A percentile compares a stretch with the other conserved stretches of the same genome.
phyloP scores from a whole-genome alignment of 2,329 filamentous ascomycete genomes.

The Rachicladosporium sp. region DNA sequence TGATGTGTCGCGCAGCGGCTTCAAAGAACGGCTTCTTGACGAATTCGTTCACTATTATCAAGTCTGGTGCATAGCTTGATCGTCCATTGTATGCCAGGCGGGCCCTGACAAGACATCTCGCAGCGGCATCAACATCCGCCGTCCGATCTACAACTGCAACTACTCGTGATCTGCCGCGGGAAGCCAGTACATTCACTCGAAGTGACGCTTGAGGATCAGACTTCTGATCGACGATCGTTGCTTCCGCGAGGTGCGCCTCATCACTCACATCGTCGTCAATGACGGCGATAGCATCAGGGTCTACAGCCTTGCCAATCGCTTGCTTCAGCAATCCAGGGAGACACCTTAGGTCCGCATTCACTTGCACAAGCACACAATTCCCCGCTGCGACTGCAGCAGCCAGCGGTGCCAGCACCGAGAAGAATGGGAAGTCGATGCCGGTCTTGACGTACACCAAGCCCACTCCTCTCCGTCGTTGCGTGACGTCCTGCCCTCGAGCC shows the following conservation, averaged over 20 bases:
- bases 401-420: constrained; percentile 32
- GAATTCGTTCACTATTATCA: constrained; percentile 54
- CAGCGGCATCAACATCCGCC: constrained; percentile 42
- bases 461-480: constrained; percentile 21
- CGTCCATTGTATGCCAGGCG: constrained; percentile 43
- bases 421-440: constrained; percentile 36
- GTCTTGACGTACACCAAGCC: constrained; percentile 40
- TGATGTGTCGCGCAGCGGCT: constrained; percentile 23
- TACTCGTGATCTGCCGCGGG: constrained; percentile 23
- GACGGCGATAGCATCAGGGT: constrained; percentile 38
- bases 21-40: constrained; percentile 43
- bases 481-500: constrained; percentile 28
- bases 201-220: constrained; percentile 7
- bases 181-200: constrained; percentile 22
- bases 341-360: constrained; percentile 25
- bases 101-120: constrained; percentile 40
- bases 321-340: constrained; percentile 26
- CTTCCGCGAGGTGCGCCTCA: constrained; percentile 14
- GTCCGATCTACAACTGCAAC: constrained; percentile 51
- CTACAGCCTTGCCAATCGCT: constrained; percentile 30
- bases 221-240: constrained; percentile 25
- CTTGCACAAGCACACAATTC: constrained; percentile 40
- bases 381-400: constrained; percentile 38
- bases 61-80: constrained; percentile 49
- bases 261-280: constrained; percentile 23